phyloP scores from a whole-genome alignment of 441 rosid genomes.

The Omphalea diandra region DNA sequence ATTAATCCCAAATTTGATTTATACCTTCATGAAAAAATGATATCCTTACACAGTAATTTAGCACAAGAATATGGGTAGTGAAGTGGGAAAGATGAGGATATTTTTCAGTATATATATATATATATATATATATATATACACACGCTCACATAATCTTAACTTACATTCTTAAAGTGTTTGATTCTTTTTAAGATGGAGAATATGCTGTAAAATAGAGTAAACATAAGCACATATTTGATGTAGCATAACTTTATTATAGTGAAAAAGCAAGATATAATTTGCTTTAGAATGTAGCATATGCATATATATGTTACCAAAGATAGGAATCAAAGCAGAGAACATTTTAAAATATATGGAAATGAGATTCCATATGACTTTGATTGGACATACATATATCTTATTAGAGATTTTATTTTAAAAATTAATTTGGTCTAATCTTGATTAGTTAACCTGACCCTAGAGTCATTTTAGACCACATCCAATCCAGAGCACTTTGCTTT shows the following conservation, averaged over 20 bases:
- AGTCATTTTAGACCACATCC: conserved; percentile 2
- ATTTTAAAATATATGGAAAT: neutral
- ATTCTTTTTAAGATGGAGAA: conserved; percentile 16
- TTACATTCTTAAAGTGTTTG: conserved; percentile 2
- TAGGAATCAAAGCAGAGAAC: neutral
- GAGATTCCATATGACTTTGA: neutral
- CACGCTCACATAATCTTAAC: neutral
- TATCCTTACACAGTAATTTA: neutral
- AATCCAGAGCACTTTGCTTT: conserved; percentile 14
- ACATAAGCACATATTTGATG: neutral
- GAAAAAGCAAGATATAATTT: neutral
- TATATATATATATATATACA: too few species aligned
- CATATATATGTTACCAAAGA: neutral
- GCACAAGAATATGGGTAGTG: conserved; percentile 7
- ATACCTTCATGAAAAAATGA: too few species aligned
- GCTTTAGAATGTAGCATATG: neutral
- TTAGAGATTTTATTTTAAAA: neutral
- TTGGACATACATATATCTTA: neutral
- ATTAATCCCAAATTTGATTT: too few species aligned
- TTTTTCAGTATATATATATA: too few species aligned
- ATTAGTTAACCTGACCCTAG: neutral
- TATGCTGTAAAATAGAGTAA: neutral
- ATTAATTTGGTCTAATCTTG: neutral
- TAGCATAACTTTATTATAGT: conserved; percentile 11
- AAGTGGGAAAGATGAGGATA: conserved; percentile 6